Base-by-base conservation (phyloP, 2,329 filamentous ascomycete genomes). In the Fusarium irregulare region DNA sequence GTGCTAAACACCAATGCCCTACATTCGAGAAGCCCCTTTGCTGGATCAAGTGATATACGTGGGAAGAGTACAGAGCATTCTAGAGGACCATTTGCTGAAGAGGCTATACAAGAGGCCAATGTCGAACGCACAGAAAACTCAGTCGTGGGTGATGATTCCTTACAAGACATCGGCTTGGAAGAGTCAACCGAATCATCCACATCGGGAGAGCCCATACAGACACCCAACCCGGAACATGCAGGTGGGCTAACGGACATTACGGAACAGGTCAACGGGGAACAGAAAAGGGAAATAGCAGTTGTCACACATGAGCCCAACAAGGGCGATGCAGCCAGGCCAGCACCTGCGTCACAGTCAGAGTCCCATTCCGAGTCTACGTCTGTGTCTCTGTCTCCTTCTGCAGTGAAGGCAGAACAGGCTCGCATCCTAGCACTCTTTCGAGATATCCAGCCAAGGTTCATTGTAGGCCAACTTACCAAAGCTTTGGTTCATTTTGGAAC, bases 401-500 rank as follows among this genome's bases (percentile, higher is more conserved):
- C 89, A 69, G 85, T 83, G 30, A 91, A 89, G 75, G 73, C 81
- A 13, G 87, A 91, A 72, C 88, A 90, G 74, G 85, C 86, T 63
- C 84, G 89, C 30, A 79, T 91, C 3, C 79, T 91, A 47, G 86
- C 85, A 7, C 78, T 90, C 14, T 77, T 91, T 21, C 83, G 85
- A 49, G 86, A 82, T 44, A 78, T 90, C 13, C 83, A 87, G 67
- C 88, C 88, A 12, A 42, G 73, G 83, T 11, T 80, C 83, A 5
- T 91, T 1, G 88, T 90, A 21, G 87, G 90, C 64, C 88, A 89
- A 72, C 80, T 91, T 34, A 90, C 87, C 74, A 89, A 86, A 70
- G 88, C 87, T 3, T 75, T 91, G 56, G 84, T 86, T n/a, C 90
- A 88, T 70, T 91, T 90, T 76, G 88, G 89, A 10, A 87, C 88